These are phyloP conservation scores for Cystobasidium slooffiae DNA, from an alignment of 1,284 basidiomycete species.

Conservation along the genomic window DNA sequence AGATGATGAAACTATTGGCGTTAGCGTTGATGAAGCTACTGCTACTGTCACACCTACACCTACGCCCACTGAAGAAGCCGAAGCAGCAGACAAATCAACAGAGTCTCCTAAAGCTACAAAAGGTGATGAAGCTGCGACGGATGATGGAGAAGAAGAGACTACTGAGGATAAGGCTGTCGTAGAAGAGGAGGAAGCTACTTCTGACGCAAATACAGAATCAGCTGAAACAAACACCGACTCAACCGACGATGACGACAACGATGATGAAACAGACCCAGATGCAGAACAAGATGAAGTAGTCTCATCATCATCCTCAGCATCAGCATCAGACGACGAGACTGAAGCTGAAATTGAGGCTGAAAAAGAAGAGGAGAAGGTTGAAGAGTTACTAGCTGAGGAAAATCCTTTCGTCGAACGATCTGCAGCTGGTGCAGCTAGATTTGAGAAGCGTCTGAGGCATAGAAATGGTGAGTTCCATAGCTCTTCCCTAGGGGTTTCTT, in stretches of 20 bases:
- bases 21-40: constrained; percentile 6
- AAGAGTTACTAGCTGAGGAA: constrained; percentile 3
- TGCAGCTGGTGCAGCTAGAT: constrained; percentile 16
- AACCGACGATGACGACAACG: too few species aligned
- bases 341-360: background rate
- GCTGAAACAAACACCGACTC: background rate
- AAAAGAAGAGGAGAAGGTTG: constrained; percentile 10
- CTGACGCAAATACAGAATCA: background rate
- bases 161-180: background rate
- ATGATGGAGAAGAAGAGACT: constrained; percentile 15
- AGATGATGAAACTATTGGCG: constrained; percentile 19
- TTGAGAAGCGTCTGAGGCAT: constrained; percentile 22
- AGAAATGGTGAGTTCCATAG: constrained; percentile 9
- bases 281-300: constrained; percentile 14
- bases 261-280: constrained; percentile 1
- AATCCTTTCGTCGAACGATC: constrained; percentile 14
- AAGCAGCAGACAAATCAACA: background rate
- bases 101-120: constrained; percentile 1
- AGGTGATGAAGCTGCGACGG: background rate
- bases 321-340: background rate
- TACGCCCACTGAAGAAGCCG: background rate
- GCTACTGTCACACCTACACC: background rate
- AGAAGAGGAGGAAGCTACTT: background rate
- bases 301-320: background rate
- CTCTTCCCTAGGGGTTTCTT: background rate